Evolutionary conservation across 108 stramenopile species (phyloP).

Genomic region (Chaetoceros tenuissimus): DNA sequence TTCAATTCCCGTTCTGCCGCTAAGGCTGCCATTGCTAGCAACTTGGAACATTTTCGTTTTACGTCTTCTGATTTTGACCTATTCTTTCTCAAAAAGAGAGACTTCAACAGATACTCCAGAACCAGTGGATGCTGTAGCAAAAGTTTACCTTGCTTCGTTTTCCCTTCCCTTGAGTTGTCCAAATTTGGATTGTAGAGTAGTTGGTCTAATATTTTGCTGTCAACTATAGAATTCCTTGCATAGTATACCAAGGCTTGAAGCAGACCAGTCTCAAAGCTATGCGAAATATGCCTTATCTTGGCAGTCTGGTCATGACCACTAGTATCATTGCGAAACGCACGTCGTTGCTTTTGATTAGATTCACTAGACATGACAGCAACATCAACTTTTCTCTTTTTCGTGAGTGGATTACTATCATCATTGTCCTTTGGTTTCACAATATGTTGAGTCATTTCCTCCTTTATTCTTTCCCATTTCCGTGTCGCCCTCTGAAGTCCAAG

Average conservation of each 20-base stretch:
- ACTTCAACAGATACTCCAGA: slow-evolving; percentile 42
- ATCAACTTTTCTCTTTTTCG: slow-evolving; percentile 73
- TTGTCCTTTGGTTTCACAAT: slow-evolving; percentile 52
- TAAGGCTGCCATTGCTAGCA: slow-evolving; percentile 54
- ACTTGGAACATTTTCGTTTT: slow-evolving; percentile 57
- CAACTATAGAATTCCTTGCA: slow-evolving; percentile 43
- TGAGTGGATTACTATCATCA: slow-evolving; percentile 37
- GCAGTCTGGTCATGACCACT: not conserved
- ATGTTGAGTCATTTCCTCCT: slow-evolving; percentile 57
- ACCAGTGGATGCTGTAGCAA: slow-evolving; percentile 53
- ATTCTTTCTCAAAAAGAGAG: slow-evolving; percentile 49
- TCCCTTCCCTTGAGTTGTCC: slow-evolving; percentile 13
- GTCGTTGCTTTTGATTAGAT: slow-evolving; percentile 57
- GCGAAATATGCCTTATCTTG: slow-evolving; percentile 12
- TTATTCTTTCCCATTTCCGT: slow-evolving; percentile 66
- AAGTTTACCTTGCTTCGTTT: slow-evolving; percentile 41
- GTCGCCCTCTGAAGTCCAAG: slow-evolving; percentile 21
- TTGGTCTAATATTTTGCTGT: slow-evolving; percentile 45
- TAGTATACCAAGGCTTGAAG: slow-evolving; percentile 44
- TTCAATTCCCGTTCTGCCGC: slow-evolving; percentile 41
- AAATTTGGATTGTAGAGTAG: slow-evolving; percentile 37
- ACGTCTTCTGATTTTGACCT: slow-evolving; percentile 25
- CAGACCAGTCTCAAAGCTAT: slow-evolving; percentile 44
- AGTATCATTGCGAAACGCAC: slow-evolving; percentile 8
- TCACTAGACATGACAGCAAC: slow-evolving; percentile 68